Evolutionary conservation across 805 yeast genomes (phyloP), one percentile per base, ranked within the genome.

Genomic region (Lipomyces mesembrius): DNA sequence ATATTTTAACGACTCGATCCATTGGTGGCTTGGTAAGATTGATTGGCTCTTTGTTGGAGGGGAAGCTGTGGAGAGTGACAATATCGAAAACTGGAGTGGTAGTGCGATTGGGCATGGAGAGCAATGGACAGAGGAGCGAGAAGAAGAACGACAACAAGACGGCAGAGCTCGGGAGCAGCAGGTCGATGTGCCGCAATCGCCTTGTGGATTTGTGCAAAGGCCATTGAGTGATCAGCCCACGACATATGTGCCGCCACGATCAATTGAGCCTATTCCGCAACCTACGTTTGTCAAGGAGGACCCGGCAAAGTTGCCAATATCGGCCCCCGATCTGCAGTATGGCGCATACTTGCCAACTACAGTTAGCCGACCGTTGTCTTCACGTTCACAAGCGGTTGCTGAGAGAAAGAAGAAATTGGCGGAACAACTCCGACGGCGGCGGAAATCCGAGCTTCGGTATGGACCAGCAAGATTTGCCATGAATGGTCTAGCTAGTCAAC

Each of bases 391-490:
- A 34, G 64, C 54, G 4, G 63, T 57, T 39, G 66, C 60, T 27
- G 62, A 54, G 25, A 57, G 64, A 12, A 52, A 61, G 37, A 54
- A 39, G 54, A 59, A 60, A 49, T 55, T 66, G 22, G 43, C 63
- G 3, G 66, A 59, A 17, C 61, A 58, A 9, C 67, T 66, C 17
- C 59, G 59, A 9, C 63, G 67, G 35, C 60, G 69, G 32, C 35
- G 59, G 49, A 55, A 37, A 35, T 57, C 55, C 9, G 61, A 63
- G 37, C 64, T 60, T 52, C 61, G 61, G 3, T 59, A 54, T 35
- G 65, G 63, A 5, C 51, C 59, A 3, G 27, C 61, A 17, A 62
- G 59, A 27, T 57, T 39, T 17, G 52, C 37, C 11, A 17, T 52
- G 49, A 22, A 20, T n/a, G 32, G 25, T 14, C 25, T 22, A 59